Conservation (phyloP, 345 rosid species). For the Eucalyptus marginata region DNA sequence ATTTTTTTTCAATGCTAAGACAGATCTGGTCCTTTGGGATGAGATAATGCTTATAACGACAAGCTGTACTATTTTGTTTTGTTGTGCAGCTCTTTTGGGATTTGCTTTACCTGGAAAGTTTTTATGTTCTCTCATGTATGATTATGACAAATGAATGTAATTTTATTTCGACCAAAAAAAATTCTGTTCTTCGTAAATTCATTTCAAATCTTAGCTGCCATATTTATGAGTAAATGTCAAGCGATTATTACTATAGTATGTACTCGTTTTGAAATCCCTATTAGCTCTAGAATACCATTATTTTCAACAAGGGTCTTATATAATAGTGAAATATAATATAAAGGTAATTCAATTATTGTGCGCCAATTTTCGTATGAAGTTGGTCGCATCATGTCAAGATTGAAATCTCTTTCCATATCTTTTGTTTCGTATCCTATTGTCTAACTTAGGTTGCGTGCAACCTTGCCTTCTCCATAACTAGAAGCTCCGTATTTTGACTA, state of each 20-base stretch:
- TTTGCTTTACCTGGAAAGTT: no score
- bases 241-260: background rate
- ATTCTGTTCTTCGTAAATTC: background rate
- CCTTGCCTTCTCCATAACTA: background rate
- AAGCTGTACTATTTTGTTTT: no score
- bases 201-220: background rate
- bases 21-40: no score
- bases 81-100: no score
- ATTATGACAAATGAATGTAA: no score
- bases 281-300: background rate
- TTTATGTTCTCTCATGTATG: no score
- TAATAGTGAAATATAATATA: background rate
- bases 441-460: background rate
- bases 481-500: background rate
- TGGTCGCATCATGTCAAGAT: background rate
- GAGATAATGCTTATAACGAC: no score
- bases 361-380: background rate
- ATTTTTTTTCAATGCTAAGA: no score
- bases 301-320: background rate
- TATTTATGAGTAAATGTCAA: background rate
- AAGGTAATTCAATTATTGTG: background rate
- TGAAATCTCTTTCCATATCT: background rate
- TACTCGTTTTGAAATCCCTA: background rate
- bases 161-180: no score
- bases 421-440: background rate